A percentile compares a stretch with the other conserved stretches of the same genome.
Conservation (phyloP, 2,329 filamentous ascomycete genomes). For the Cercospora sesami region DNA sequence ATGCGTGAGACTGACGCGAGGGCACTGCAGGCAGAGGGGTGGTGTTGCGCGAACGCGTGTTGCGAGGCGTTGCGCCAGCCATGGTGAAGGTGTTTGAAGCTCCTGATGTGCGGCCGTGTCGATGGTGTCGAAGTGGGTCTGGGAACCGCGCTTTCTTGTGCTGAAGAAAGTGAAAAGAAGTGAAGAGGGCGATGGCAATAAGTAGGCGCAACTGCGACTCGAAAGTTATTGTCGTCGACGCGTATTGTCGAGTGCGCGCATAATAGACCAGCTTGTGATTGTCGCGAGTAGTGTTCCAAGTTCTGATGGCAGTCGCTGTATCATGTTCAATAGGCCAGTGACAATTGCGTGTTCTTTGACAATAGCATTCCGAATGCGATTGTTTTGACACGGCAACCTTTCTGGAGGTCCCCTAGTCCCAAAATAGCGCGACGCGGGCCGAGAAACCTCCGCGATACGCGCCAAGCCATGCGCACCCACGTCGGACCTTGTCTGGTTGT, state of each 20-base stretch:
- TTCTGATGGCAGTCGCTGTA: not conserved
- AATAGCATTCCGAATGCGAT: slow-evolving; percentile 8
- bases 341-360: slow-evolving; percentile 2
- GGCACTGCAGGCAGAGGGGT: slow-evolving; percentile 23
- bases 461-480: not conserved
- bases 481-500: not conserved
- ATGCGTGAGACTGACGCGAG: slow-evolving; percentile 24
- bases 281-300: not conserved
- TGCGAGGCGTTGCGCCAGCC: slow-evolving; percentile 17
- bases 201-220: not conserved
- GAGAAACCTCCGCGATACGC: not conserved
- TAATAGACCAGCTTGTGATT: not conserved
- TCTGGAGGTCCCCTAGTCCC: not conserved
- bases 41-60: slow-evolving; percentile 17
- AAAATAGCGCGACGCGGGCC: not conserved
- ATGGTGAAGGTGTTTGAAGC: slow-evolving; percentile 2
- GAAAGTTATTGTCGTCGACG: not conserved
- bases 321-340: slow-evolving; percentile 1
- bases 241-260: slow-evolving; percentile 4
- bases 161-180: not conserved
- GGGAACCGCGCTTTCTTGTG: not conserved
- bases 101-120: not conserved
- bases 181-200: not conserved
- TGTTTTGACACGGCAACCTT: slow-evolving; percentile 7
- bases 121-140: not conserved